Base-by-base conservation (phyloP, 2,329 filamentous ascomycete species). In the Cladophialophora yegresii region DNA sequence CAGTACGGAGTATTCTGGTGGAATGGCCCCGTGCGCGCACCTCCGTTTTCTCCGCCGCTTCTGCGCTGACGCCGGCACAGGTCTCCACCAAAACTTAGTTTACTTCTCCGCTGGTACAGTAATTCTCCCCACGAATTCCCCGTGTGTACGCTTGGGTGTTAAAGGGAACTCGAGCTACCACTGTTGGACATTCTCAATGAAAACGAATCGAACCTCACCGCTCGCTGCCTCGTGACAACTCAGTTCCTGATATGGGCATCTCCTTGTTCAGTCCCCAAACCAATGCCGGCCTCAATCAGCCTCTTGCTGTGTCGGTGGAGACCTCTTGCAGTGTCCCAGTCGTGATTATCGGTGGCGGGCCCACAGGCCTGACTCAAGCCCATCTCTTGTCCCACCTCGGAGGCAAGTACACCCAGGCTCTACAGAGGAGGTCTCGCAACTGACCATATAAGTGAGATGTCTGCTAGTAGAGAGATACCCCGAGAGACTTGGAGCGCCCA, bases 321-420 rank as follows among this genome's bases (percentile, higher is more conserved):
- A 16, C 13, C 4, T 22, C 28, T 23, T 9, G 32, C 9, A 33
- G 16, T 8, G 69, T 76, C 6, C 73, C 74, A 20, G 74, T 77
- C n/a, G 68, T 78, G 9, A 75, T 77, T 40, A 68, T 77, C 36
- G 75, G 75, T 23, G 76, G 76, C 4, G 76, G 77, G 1, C 75
- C 75, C 23, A 74, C 72, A 22, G 76, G 77, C n/a, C 69, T 78
- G 8, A 65, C 77, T 1, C 70, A 75, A 4, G 74, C 75, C 3
- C 74, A 73, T 58, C 71, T 78, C 62, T 68, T 78, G 2, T 72
- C 72, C 5, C 70, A 73, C 50, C 66, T 77, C 12, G 70, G 71
- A 66, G 71, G 73, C 73, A 65, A 58, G 49, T 32, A 9, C 33
- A 5, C 13, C 13, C 8, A 30, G 33, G 23, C 26, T 6, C 22